phyloP scores from a whole-genome alignment of 352 stramenopile genomes.

The Phytophthora parvispora region DNA sequence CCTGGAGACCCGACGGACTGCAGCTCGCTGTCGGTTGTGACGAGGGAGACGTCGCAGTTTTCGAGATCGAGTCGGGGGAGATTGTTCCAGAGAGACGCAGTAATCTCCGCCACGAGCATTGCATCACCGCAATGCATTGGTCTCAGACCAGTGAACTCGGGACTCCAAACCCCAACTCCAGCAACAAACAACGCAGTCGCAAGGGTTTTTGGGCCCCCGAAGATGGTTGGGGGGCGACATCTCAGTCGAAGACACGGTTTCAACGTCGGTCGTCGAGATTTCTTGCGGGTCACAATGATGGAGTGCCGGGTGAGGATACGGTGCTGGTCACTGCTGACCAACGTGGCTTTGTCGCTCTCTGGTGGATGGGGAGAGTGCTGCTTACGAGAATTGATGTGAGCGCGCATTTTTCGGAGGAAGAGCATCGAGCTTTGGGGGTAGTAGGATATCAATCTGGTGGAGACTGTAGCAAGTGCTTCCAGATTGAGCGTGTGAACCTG shows the following conservation, averaged over 20 bases:
- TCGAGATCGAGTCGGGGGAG: conserved; percentile 68
- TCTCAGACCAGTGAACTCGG: conserved; percentile 7
- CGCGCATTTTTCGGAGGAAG: conserved; percentile 32
- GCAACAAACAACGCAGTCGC: conserved; percentile 6
- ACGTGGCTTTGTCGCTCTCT: conserved; percentile 49
- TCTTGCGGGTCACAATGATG: conserved; percentile 13
- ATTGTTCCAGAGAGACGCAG: conserved; percentile 37
- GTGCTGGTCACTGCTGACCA: conserved; percentile 66
- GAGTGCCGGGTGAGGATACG: conserved; percentile 16
- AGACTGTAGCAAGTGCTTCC: conserved; percentile 11
- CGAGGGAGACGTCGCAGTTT: conserved; percentile 76
- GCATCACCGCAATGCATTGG: conserved; percentile 77
- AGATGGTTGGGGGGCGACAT: conserved; percentile 10
- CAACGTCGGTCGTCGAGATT: conserved; percentile 43
- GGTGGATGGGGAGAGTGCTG: conserved; percentile 71
- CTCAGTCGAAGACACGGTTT: conserved; percentile 39
- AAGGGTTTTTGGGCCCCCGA: background rate
- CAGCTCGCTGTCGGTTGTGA: conserved; percentile 75
- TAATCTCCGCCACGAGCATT: conserved; percentile 45
- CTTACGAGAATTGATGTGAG: conserved; percentile 56
- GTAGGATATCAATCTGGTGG: conserved; percentile 6
- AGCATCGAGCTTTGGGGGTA: conserved; percentile 20
- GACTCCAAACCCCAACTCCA: background rate
- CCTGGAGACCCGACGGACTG: conserved; percentile 75
- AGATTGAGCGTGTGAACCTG: conserved; percentile 47